phyloP scores from a whole-genome alignment of 2,329 filamentous ascomycete genomes.

The Pezicula radicicola region DNA sequence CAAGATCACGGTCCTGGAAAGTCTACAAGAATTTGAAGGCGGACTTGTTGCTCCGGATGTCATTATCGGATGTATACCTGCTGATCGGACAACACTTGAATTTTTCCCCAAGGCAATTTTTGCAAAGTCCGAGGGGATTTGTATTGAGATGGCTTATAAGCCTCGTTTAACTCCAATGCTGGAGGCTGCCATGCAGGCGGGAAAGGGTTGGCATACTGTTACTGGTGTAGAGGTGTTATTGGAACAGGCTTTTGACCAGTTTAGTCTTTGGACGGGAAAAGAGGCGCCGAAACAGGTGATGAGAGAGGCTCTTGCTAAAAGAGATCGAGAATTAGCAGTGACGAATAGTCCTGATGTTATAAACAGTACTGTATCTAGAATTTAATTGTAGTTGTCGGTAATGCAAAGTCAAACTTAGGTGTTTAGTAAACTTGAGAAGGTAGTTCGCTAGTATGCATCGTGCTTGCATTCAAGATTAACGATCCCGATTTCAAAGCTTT shows the following conservation, averaged over 20 bases:
- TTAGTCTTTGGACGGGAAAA: slow-evolving; percentile 62
- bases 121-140: slow-evolving; percentile 33
- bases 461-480: no score
- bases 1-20: not conserved
- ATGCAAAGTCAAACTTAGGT: no score
- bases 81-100: slow-evolving; percentile 2
- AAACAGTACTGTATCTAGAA: no score
- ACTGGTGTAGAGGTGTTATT: slow-evolving; percentile 75
- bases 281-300: slow-evolving; percentile 57
- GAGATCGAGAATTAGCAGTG: no score
- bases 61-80: slow-evolving; percentile 2
- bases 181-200: not conserved
- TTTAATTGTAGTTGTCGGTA: no score
- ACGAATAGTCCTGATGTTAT: no score
- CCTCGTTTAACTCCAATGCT: slow-evolving; percentile 1
- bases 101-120: slow-evolving; percentile 28
- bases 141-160: slow-evolving; percentile 5
- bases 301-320: slow-evolving; percentile 18
- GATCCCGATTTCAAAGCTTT: no score
- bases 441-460: no score
- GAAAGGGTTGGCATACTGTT: slow-evolving; percentile 62
- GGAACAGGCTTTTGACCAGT: slow-evolving; percentile 73
- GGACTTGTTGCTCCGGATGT: not conserved
- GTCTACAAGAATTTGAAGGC: not conserved
- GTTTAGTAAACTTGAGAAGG: no score